Evolutionary conservation across 495 filamentous ascomycete genomes (phyloP).

Genomic region (Penicillium longicatenatum): DNA sequence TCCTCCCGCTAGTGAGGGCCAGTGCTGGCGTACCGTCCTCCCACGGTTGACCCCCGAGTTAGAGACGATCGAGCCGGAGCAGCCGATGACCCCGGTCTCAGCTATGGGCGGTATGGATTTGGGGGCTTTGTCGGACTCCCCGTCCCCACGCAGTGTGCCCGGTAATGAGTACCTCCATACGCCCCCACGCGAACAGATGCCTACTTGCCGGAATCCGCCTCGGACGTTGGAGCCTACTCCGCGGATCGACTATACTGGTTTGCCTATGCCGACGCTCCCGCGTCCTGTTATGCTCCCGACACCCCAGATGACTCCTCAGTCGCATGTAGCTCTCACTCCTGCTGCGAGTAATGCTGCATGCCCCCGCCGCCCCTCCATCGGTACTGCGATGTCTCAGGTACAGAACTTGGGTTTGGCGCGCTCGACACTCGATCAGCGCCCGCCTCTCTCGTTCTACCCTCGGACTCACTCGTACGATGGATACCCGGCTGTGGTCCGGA

Average conservation of each 20-base stretch:
- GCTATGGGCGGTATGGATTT: conserved; percentile 35
- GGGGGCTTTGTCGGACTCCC: conserved; percentile 31
- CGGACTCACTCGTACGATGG: conserved; percentile 53
- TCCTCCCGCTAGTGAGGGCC: conserved; percentile 33
- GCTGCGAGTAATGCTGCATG: conserved; percentile 72
- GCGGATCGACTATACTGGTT: conserved; percentile 32
- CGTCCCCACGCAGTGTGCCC: conserved; percentile 36
- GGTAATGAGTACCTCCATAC: conserved; percentile 24
- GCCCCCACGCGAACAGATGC: conserved; percentile 42
- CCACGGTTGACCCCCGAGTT: conserved; percentile 74
- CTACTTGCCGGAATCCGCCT: conserved; percentile 50
- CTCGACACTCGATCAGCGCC: conserved; percentile 57
- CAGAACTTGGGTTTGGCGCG: conserved; percentile 65
- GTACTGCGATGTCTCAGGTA: conserved; percentile 76
- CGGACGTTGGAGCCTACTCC: conserved; percentile 61
- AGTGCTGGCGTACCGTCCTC: conserved; percentile 75
- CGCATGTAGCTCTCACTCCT: conserved; percentile 78
- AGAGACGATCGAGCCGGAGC: conserved; percentile 36
- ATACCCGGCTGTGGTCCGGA: conserved; percentile 57
- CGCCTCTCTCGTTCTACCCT: conserved; percentile 52
- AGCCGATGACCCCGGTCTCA: conserved; percentile 34
- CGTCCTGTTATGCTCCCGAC: conserved; percentile 74
- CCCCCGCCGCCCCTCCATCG: conserved; percentile 68
- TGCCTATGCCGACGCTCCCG: conserved; percentile 49
- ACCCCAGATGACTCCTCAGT: conserved; percentile 78